Evolutionary conservation across 805 yeast species (phyloP).

Genomic region (Pichia thaimueangensis): DNA sequence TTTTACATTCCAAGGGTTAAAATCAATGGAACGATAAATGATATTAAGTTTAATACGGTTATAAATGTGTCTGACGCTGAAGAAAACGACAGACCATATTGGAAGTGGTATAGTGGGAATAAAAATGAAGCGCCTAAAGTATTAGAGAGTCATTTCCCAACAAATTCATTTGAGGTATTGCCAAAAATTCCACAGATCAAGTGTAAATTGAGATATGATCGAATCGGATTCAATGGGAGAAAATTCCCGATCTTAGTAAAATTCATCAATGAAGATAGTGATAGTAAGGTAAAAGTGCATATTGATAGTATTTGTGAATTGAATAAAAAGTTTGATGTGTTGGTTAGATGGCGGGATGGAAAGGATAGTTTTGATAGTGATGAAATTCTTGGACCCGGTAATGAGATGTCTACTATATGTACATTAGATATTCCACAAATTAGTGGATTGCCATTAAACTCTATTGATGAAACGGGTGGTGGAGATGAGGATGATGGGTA

Average conservation of each 20-base stretch:
- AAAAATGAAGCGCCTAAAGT: constrained; percentile 3
- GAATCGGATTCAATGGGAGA: constrained; percentile 30
- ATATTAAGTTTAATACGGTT: constrained; percentile 13
- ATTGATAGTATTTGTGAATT: neutral
- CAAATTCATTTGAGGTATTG: constrained; percentile 25
- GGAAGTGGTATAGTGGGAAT: constrained; percentile 12
- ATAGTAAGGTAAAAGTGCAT: constrained; percentile 11
- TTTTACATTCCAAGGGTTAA: constrained; percentile 19
- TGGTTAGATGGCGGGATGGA: constrained; percentile 18
- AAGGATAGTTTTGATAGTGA: constrained; percentile 3
- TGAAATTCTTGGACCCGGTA: constrained; percentile 7
- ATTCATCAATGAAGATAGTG: constrained; percentile 27
- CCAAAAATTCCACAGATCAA: constrained; percentile 36
- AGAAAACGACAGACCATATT: neutral
- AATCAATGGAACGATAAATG: constrained; percentile 11
- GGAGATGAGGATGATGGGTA: neutral
- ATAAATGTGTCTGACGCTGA: neutral
- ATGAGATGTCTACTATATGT: neutral
- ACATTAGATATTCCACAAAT: constrained; percentile 20
- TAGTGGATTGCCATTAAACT: constrained; percentile 11
- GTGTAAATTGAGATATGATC: constrained; percentile 20
- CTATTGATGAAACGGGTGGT: neutral
- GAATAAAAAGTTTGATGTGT: constrained; percentile 9
- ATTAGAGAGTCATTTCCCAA: constrained; percentile 13
- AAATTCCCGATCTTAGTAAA: constrained; percentile 19